phyloP scores from a whole-genome alignment of 2,329 filamentous ascomycete species.

The Fusarium sambucinum region DNA sequence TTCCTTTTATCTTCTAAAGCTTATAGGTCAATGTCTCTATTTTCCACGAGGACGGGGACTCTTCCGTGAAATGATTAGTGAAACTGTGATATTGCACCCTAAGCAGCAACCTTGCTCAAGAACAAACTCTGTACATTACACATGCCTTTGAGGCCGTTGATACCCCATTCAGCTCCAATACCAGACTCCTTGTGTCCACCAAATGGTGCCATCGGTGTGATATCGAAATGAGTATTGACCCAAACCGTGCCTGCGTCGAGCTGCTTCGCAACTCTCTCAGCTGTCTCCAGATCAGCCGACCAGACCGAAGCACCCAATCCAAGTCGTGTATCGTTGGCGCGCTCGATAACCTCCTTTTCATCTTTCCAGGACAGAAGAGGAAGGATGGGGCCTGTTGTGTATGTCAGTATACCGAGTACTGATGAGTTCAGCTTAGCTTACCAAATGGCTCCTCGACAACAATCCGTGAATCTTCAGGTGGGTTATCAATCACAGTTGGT shows the following conservation, averaged over 20 bases:
- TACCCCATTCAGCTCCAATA: constrained; percentile 57
- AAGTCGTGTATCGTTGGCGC: constrained; percentile 66
- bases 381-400: constrained; percentile 63
- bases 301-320: constrained; percentile 70
- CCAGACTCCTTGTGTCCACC: constrained; percentile 61
- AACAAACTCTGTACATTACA: constrained; percentile 46
- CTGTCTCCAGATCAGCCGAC: constrained; percentile 63
- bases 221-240: constrained; percentile 69
- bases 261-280: constrained; percentile 63
- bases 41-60: too few species aligned
- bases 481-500: constrained; percentile 70
- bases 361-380: constrained; percentile 71
- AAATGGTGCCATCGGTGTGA: constrained; percentile 52
- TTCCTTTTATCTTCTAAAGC: too few species aligned
- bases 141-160: constrained; percentile 54
- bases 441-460: constrained; percentile 66
- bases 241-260: constrained; percentile 70
- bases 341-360: constrained; percentile 70
- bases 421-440: constrained; percentile 33
- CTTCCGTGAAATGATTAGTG: too few species aligned
- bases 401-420: rapidly evolving
- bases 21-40: too few species aligned
- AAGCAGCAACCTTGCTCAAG: constrained; percentile 27
- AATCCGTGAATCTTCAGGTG: constrained; percentile 67
- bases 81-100: too few species aligned